Base-by-base conservation (phyloP, 2,329 filamentous ascomycete genomes). In the Colletotrichum lindemuthianum region DNA sequence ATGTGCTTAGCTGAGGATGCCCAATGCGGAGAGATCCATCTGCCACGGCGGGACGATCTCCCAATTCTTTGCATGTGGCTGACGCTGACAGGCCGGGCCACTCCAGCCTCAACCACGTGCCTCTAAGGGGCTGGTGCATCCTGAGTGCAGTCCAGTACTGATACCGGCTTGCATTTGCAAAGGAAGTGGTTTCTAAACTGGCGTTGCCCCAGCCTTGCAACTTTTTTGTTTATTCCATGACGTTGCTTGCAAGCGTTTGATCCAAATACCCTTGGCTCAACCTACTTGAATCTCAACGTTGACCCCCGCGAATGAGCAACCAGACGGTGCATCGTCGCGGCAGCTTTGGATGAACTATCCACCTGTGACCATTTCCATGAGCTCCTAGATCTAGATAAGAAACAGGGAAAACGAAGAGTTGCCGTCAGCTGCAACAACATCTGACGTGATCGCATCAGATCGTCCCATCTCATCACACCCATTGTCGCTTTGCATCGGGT, bases 401-500 rank as follows among this genome's bases (percentile, higher is more conserved):
- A 50, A 50, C 55, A 43, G 55, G 55, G 45, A 49, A 24, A 49
- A 2, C 45, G 16, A 7, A 13, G 44, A 57, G 44, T 24, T 24
- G 24, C 24, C 24, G 24, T 24, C 24, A 24, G 54, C 44, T 58
- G 24, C 54, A 11, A 58, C 37, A 15, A 40, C 33, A 45, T 58
- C 50, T 50, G 55, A 50, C 13, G 44, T 58, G 36, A 36, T 48
- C 41, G 10, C 45, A 24, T 50, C 45, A 36, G 47, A 50, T 43
- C 54, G 45, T 50, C 36, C 11, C 45, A 24, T 24, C 24, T 24
- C 24, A 24, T 24, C 24, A 5, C 24, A 24, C 4, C 24, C 24
- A 37, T 58, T 10, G 55, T 58, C 55, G 55, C 45, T 58, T 58
- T 58, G 24, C n/a, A 11, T 58, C 55, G 45, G 45, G 39, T 8